Conservation (phyloP, 2,329 filamentous ascomycete genomes). For the Colletotrichum karsti region DNA sequence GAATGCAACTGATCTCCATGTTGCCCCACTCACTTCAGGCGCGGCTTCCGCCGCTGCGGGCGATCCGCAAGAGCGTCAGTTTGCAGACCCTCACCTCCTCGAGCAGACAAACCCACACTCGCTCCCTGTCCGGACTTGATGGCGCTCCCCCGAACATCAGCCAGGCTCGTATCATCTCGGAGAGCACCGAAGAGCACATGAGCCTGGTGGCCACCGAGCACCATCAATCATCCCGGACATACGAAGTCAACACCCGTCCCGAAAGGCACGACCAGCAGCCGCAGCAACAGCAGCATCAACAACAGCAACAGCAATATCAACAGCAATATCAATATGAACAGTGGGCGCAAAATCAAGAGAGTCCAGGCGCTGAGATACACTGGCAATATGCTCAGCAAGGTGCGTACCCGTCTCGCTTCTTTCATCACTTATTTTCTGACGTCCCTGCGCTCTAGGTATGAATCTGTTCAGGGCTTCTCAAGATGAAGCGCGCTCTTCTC, state of each 20-base stretch:
- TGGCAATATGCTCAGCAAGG: slow-evolving; percentile 44
- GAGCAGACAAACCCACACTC: slow-evolving; percentile 18
- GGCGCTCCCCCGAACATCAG: slow-evolving; percentile 11
- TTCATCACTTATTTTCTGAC: background rate
- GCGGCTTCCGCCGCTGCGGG: slow-evolving; percentile 58
- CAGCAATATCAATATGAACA: background rate
- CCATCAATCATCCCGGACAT: slow-evolving; percentile 16
- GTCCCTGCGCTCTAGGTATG: slow-evolving; percentile 4
- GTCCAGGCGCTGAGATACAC: slow-evolving; percentile 39
- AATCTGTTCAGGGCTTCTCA: slow-evolving; percentile 23
- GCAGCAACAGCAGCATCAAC: slow-evolving; percentile 2
- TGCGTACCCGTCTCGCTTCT: slow-evolving; percentile 21
- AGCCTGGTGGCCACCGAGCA: slow-evolving; percentile 20
- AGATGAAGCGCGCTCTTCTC: slow-evolving; percentile 15
- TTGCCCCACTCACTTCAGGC: slow-evolving; percentile 62
- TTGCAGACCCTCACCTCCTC: slow-evolving; percentile 32
- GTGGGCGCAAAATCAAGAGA: slow-evolving; percentile 26
- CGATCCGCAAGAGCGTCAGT: slow-evolving; percentile 52
- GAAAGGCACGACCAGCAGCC: slow-evolving; percentile 11
- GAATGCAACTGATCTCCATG: slow-evolving; percentile 56
- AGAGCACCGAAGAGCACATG: slow-evolving; percentile 26
- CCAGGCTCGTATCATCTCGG: slow-evolving; percentile 15
- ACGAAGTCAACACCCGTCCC: slow-evolving; percentile 2
- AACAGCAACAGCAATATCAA: no score
- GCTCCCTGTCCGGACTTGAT: slow-evolving; percentile 23